These are phyloP conservation scores for Yarrowia sp. DNA, from an alignment of 805 yeast genomes.

Conservation along the genomic window DNA sequence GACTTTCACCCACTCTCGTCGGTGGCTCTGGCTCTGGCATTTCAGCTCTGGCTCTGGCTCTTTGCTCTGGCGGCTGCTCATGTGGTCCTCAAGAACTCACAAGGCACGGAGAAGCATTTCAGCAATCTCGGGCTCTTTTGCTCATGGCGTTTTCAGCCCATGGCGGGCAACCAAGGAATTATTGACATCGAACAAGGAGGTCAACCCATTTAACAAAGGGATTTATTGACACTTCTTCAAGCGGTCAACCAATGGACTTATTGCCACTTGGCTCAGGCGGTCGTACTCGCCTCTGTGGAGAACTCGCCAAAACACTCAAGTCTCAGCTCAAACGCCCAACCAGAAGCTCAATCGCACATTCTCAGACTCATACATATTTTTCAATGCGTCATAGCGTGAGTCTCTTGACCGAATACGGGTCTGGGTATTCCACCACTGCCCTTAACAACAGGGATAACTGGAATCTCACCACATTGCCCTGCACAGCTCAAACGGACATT, in stretches of 20 bases:
- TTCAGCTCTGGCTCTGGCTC: slow-evolving; percentile 4
- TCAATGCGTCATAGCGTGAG: neutral
- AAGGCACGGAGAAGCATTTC: slow-evolving; percentile 11
- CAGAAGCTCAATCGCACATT: slow-evolving; percentile 12
- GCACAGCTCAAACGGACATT: slow-evolving; percentile 1
- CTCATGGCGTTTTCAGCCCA: slow-evolving; percentile 14
- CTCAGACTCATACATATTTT: slow-evolving; percentile 15
- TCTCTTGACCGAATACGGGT: slow-evolving; percentile 12
- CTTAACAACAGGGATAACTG: neutral
- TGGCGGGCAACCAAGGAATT: slow-evolving; percentile 15
- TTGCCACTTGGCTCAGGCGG: slow-evolving; percentile 11
- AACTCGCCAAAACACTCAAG: slow-evolving; percentile 1
- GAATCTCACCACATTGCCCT: slow-evolving; percentile 19
- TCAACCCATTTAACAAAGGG: slow-evolving; percentile 21
- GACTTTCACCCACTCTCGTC: neutral
- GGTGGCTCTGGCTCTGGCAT: slow-evolving; percentile 7
- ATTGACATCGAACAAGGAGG: slow-evolving; percentile 4
- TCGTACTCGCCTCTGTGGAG: slow-evolving; percentile 5
- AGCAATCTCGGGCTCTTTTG: slow-evolving; percentile 18
- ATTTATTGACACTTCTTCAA: slow-evolving; percentile 7
- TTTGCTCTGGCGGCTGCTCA: slow-evolving; percentile 24
- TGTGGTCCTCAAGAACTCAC: slow-evolving; percentile 20
- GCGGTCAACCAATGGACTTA: slow-evolving; percentile 22
- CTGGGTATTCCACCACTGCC: too few relatives aligned
- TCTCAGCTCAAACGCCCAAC: slow-evolving; percentile 22